Evolutionary conservation across 306 rosid genomes (phyloP), one percentile per base, ranked within the genome.

Genomic region (Quercus aquifolioides): DNA sequence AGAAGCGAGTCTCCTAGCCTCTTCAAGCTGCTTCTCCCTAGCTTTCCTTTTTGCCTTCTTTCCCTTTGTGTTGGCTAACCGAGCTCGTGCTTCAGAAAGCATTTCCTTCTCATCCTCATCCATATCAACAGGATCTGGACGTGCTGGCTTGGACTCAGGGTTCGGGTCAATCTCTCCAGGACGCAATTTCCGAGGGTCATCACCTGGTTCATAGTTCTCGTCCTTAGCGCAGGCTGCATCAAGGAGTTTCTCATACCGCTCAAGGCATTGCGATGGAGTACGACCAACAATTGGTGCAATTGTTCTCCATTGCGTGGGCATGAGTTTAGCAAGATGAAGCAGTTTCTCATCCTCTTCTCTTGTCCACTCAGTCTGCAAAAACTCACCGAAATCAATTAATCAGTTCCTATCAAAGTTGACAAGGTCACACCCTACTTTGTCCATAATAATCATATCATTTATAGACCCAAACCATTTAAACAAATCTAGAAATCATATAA

Each of bases 81-180:
- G 85, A 69, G 98, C 98, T 31, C 98, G 92, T 9, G 98, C 98
- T 83, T 94, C 98, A 0, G 98, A 94, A 86, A 94, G 94, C 98
- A 94, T 94, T 84, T 94, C 98, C 83, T 94, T 94, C 89, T 94
- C 98, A 76, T 94, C 98, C 91, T 94, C 98, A 70, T 94, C 98
- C 98, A 92, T 94, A 82, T 94, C 98, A 77, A 94, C 96, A 21
- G 98, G 98, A 77, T 94, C 98, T 1, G 98, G 98, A 0, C 98
- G 93, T 10, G 98, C 98, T 71, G 98, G 98, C 82, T 94, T 92
- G 0, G 98, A 92, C 73, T 94, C 97, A 0, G 98, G 97, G 74
- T 94, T 94, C 2, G 98, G 98, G 72, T 94, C 98, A 69, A 94
- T 94, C 86, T 94, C 98, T 62, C 98, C 98, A 1, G 98, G 98